Evolutionary conservation across 257 asterid genomes (phyloP).

Genomic region (Solanum verrucosum): DNA sequence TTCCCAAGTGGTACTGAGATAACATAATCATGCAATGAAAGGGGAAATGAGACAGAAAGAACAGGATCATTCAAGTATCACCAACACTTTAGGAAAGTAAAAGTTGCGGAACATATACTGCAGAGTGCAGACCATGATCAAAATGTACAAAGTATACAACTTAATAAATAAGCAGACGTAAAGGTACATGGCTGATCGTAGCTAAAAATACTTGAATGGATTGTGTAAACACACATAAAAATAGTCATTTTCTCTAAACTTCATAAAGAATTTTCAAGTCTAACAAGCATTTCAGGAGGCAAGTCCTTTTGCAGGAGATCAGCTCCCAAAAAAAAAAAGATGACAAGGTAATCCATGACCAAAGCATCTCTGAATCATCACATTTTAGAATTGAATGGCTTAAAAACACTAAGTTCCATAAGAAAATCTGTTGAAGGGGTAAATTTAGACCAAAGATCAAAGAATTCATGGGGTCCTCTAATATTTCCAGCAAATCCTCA

Average conservation of each 20-base stretch:
- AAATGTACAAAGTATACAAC: neutral
- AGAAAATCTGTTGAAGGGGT: neutral
- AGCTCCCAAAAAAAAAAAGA: neutral
- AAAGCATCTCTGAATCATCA: neutral
- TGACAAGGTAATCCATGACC: neutral
- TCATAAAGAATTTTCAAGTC: neutral
- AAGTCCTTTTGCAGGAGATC: neutral
- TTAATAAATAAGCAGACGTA: neutral
- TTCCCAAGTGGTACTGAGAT: conserved; percentile 84
- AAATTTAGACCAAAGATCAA: neutral
- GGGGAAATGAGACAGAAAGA: neutral
- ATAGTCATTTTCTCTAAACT: neutral
- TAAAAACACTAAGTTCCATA: neutral
- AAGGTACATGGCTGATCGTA: neutral
- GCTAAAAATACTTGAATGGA: neutral
- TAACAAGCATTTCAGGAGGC: neutral
- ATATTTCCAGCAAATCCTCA: neutral
- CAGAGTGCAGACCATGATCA: neutral
- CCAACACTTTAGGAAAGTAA: neutral
- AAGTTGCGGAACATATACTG: neutral
- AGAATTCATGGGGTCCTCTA: neutral
- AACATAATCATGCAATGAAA: conserved; percentile 2
- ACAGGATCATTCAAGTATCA: neutral
- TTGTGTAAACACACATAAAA: neutral
- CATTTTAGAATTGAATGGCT: neutral